Evolutionary conservation across 1,284 basidiomycete species (phyloP), one percentile per base, ranked within the genome.

Genomic region (Cystobasidiaceae sp.): DNA sequence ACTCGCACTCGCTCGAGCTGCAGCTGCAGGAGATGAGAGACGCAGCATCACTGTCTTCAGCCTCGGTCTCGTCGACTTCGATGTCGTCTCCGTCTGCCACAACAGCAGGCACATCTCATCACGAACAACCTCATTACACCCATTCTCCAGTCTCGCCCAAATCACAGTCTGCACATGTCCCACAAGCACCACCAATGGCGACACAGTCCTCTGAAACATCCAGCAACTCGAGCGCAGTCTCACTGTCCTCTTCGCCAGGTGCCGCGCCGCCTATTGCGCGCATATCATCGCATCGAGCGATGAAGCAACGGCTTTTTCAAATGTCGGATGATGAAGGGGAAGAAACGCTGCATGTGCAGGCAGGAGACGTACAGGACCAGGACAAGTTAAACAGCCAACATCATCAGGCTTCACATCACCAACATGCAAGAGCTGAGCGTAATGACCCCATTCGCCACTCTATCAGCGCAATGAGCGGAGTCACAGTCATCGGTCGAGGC

Each of bases 401-500:
- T 15, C 19, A 9, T 28, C 6, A 9, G 6, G 28, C 54, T n/a
- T 11, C 21, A 8, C 44, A 41, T 23, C 37, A 43, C 21, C 19
- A 23, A 13, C 60, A 50, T 15, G 27, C 48, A 9, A 39, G 61
- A 37, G 51, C 51, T 23, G 61, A 51, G n/a, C 51, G 61, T 2
- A 25, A 37, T n/a, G 52, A 55, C 25, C 61, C 61, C 9, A 56
- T 56, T 11, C 39, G 61, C 15, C 46, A 41, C 27, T 51, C 46
- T 9, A 64, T 64, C 4, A 51, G 46, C 33, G 61, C 61, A 17
- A 17, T 64, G 28, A 64, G 61, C 41, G 61, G 61, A 21, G 61
- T 64, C 19, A 64, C 61, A 4, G 51, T 64, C n/a, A 64, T 64
- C 23, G 61, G 61, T 7, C 55, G 48, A 56, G 61, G 61, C 6